Percentiles rank a stretch among this genome's conserved stretches.
These are phyloP conservation scores for Epicoccum sorghinum DNA, from an alignment of 2,329 filamentous ascomycete species.

Conservation along the genomic window DNA sequence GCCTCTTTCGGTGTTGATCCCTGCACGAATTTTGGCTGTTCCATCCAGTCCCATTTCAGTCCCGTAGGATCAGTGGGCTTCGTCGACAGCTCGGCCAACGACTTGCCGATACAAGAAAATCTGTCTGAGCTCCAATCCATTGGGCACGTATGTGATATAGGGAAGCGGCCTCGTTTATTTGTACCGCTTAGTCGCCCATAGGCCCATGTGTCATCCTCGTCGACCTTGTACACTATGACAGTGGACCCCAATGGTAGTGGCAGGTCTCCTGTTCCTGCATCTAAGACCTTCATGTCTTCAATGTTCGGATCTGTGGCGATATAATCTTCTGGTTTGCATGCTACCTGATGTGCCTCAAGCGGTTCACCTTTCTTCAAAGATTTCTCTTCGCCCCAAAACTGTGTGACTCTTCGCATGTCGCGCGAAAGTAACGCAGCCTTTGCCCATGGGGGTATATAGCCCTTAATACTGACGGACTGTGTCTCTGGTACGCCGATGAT, in stretches of 20 bases:
- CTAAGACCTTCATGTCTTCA: not conserved
- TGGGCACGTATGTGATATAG: constrained; percentile 3
- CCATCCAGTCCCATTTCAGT: not conserved
- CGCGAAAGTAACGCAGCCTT: constrained; percentile 2
- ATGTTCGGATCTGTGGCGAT: not conserved
- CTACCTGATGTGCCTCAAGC: not conserved
- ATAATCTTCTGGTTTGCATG: not conserved
- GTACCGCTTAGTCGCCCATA: constrained; percentile 2
- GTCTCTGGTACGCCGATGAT: constrained; percentile 21
- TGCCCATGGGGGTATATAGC: constrained; percentile 23
- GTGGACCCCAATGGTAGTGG: constrained; percentile 1
- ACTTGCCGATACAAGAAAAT: not conserved
- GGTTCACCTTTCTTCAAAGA: not conserved
- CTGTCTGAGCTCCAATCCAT: constrained; percentile 11
- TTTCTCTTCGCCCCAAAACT: not conserved
- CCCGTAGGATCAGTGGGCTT: not conserved
- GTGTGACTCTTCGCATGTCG: not conserved
- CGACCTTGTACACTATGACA: constrained; percentile 3
- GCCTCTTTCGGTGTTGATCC: constrained; percentile 3
- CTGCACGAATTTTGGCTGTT: not conserved
- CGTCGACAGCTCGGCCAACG: not conserved
- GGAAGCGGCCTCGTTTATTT: constrained; percentile 2
- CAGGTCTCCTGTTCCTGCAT: not conserved
- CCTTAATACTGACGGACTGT: constrained; percentile 26
- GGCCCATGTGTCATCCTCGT: constrained; percentile 1